Conservation (phyloP, 768 basidiomycete species). For the Suillus bovinus region DNA sequence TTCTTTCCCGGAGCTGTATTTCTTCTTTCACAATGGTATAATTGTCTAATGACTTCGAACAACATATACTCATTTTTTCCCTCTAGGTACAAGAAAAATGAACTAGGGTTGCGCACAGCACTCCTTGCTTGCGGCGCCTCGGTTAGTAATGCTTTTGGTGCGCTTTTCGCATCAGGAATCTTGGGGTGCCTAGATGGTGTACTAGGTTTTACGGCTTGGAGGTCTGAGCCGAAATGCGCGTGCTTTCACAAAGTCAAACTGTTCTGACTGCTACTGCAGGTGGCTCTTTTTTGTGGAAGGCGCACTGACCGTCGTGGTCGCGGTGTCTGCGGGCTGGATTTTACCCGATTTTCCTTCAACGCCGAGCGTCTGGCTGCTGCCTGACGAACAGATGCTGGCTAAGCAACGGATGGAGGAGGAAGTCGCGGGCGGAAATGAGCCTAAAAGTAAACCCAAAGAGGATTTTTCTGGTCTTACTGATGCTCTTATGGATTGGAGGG, state of each 20-base stretch:
- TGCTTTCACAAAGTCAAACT: background rate
- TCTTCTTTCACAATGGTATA: slow-evolving; percentile 62
- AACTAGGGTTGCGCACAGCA: slow-evolving; percentile 68
- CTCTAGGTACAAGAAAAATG: slow-evolving; percentile 54
- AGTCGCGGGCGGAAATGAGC: slow-evolving; percentile 48
- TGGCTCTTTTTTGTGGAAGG: slow-evolving; percentile 77
- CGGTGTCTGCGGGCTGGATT: slow-evolving; percentile 53
- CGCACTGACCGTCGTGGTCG: slow-evolving; percentile 51
- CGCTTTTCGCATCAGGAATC: slow-evolving; percentile 74
- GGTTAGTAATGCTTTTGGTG: slow-evolving; percentile 79
- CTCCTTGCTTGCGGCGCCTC: slow-evolving; percentile 69
- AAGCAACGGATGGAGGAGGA: slow-evolving; percentile 62
- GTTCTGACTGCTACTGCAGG: slow-evolving; percentile 31
- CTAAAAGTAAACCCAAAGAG: slow-evolving; percentile 37
- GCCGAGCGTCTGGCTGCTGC: slow-evolving; percentile 56
- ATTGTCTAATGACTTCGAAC: background rate
- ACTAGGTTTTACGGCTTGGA: slow-evolving; percentile 45
- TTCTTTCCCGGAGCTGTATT: slow-evolving; percentile 71
- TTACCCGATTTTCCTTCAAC: slow-evolving; percentile 74
- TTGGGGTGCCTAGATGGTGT: slow-evolving; percentile 67
- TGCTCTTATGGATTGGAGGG: slow-evolving; percentile 72
- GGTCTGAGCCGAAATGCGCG: slow-evolving; percentile 38
- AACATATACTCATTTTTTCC: too few relatives aligned
- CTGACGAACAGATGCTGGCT: slow-evolving; percentile 54
- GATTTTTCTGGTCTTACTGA: slow-evolving; percentile 48